These are phyloP conservation scores for Penicillium malachiteum DNA, from an alignment of 495 filamentous ascomycete species.

Conservation along the genomic window DNA sequence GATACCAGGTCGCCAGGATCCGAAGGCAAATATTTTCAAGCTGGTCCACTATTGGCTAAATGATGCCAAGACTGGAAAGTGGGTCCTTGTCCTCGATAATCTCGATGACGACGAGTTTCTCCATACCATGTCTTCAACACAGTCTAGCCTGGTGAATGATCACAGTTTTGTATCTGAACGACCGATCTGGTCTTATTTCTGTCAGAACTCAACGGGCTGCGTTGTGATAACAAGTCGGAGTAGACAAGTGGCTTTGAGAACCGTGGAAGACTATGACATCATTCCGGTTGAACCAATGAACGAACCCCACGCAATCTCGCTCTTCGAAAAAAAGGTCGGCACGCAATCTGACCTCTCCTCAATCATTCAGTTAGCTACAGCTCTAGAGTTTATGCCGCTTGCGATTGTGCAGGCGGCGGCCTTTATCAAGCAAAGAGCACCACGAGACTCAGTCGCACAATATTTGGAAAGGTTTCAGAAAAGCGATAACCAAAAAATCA, in stretches of 20 bases:
- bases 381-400: conserved; percentile 47
- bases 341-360: conserved; percentile 4
- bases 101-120: conserved; percentile 24
- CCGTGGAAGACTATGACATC: conserved; percentile 35
- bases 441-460: conserved; percentile 10
- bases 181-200: conserved; percentile 8
- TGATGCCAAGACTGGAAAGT: conserved; percentile 17
- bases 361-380: conserved; percentile 25
- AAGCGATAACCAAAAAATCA: conserved; percentile 32
- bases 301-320: conserved; percentile 27
- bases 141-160: conserved; percentile 6
- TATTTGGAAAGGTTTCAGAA: conserved; percentile 37
- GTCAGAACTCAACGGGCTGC: background rate
- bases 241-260: conserved; percentile 20
- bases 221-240: conserved; percentile 41
- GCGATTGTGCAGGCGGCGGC: conserved; percentile 37
- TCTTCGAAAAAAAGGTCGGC: conserved; percentile 43
- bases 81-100: conserved; percentile 14
- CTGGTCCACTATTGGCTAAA: conserved; percentile 40
- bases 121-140: background rate
- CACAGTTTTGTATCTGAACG: conserved; percentile 10
- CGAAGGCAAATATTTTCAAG: conserved; percentile 36
- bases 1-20: conserved; percentile 35
- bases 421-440: conserved; percentile 34
- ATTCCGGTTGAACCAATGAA: conserved; percentile 39